phyloP scores from a whole-genome alignment of 345 rosid genomes.

The Geranium brycei region DNA sequence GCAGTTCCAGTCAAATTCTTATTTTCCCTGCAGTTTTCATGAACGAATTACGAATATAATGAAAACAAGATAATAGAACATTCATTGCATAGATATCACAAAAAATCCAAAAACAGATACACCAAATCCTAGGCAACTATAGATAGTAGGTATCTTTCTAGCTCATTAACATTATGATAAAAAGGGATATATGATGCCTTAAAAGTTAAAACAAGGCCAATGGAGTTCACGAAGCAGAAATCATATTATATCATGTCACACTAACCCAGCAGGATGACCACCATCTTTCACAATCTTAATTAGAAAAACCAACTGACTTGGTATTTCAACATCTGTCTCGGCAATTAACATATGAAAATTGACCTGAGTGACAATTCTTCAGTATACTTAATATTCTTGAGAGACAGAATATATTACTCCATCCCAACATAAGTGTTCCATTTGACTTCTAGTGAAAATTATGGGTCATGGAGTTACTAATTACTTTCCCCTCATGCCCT shows the following conservation, averaged over 20 bases:
- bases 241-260: not conserved
- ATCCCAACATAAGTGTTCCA: no score
- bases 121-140: not conserved
- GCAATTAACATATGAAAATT: no score
- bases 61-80: not conserved
- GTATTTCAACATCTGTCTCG: no score
- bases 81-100: not conserved
- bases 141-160: no score
- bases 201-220: not conserved
- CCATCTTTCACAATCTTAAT: no score
- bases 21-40: constrained; percentile 54
- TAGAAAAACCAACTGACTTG: not conserved
- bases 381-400: no score
- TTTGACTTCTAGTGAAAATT: no score
- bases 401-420: not conserved
- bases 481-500: no score
- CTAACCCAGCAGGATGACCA: no score
- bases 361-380: no score
- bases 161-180: no score
- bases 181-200: not conserved
- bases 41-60: not conserved
- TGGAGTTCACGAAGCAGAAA: not conserved
- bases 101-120: not conserved
- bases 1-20: constrained; percentile 92
- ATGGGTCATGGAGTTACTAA: no score